Conservation (phyloP, 768 basidiomycete genomes). For the Mycena maculata region DNA sequence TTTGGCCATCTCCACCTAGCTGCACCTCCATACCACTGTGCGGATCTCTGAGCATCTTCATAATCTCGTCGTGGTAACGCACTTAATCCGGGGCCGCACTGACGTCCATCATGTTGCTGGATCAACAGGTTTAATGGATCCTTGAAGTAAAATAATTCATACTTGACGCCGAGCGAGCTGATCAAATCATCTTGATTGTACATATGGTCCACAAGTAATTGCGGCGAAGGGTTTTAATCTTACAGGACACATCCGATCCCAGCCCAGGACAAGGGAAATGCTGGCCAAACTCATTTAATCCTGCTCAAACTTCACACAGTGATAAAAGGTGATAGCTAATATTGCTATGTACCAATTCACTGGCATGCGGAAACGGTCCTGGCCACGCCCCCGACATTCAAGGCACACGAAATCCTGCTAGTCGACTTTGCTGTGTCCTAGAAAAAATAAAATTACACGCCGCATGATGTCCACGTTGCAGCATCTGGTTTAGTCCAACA, state of each 20-base stretch:
- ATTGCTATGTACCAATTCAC: too few relatives aligned
- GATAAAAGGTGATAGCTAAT: conserved; percentile 22
- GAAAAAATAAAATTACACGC: too few relatives aligned
- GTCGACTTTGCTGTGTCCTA: too few relatives aligned
- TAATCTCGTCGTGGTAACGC: neutral
- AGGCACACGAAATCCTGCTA: too few relatives aligned
- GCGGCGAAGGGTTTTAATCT: neutral
- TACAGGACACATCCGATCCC: neutral
- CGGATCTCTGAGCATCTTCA: conserved; percentile 10
- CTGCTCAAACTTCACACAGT: conserved; percentile 8
- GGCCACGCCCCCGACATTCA: too few relatives aligned
- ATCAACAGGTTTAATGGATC: neutral
- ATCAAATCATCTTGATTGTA: neutral
- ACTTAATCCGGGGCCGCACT: neutral
- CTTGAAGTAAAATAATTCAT: neutral
- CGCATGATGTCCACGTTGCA: too few relatives aligned
- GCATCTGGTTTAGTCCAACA: too few relatives aligned
- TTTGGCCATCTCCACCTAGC: neutral
- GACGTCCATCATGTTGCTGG: conserved; percentile 8
- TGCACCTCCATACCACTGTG: too few relatives aligned
- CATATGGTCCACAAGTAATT: neutral
- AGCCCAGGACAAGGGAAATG: too few relatives aligned
- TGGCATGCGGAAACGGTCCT: too few relatives aligned
- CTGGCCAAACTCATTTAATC: neutral
- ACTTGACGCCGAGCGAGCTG: conserved; percentile 20